Conservation (phyloP, 306 rosid species). For the Geum urbanum region DNA sequence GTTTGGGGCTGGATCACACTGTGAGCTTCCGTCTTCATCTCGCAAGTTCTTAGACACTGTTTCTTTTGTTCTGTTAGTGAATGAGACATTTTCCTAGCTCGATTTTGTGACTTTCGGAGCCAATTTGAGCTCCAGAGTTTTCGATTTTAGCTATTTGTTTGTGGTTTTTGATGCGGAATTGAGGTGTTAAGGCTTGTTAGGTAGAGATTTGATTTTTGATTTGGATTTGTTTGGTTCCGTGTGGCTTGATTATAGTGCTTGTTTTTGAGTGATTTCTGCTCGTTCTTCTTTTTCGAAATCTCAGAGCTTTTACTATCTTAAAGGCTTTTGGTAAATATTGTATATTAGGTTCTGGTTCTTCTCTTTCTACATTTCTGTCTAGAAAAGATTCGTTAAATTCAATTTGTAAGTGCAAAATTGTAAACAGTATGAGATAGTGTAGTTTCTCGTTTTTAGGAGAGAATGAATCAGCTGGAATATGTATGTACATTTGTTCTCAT, state of each 20-base stretch:
- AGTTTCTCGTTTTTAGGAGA: not conserved
- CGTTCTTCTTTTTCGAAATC: not conserved
- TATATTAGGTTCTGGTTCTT: not conserved
- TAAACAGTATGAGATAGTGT: not conserved
- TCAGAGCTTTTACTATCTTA: constrained; percentile 15
- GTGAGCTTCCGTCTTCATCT: constrained; percentile 20
- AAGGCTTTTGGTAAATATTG: constrained; percentile 2
- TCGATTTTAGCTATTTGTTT: constrained; percentile 11
- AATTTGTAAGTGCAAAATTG: not conserved
- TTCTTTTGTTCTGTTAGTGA: too few relatives aligned
- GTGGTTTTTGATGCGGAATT: not conserved
- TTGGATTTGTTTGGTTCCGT: not conserved
- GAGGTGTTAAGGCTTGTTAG: constrained; percentile 9
- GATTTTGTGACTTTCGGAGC: not conserved
- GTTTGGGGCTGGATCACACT: constrained; percentile 17
- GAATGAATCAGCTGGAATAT: not conserved
- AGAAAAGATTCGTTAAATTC: not conserved
- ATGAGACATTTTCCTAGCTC: not conserved
- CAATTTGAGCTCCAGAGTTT: not conserved
- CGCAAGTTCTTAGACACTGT: too few relatives aligned
- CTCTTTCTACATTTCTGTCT: constrained; percentile 1
- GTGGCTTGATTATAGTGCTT: not conserved
- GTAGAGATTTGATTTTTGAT: constrained; percentile 14
- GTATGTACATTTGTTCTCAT: not conserved
- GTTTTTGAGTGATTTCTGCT: not conserved